Evolutionary conservation across 106 monocot species (phyloP), one percentile per base, ranked within the genome.

Genomic region (Dioscorea alata): DNA sequence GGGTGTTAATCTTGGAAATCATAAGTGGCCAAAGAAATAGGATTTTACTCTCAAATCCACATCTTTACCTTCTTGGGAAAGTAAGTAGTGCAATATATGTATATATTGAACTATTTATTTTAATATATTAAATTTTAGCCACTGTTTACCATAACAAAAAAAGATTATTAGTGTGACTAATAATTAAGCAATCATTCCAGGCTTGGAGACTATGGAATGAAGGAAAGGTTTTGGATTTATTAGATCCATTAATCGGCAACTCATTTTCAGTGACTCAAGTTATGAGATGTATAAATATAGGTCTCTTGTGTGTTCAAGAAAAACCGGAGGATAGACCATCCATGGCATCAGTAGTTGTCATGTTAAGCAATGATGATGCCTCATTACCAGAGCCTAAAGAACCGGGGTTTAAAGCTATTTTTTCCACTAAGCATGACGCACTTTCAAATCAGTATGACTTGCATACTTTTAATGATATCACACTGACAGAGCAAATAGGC

Each of bases 201-300:
- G 65, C 69, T 0, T 80, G 80, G 80, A 71, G 57, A n/a, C 48
- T 80, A 24, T 80, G 80, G 80, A 71, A 75, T 0, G 80, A 75
- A 53, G 66, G 51, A 0, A 65, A 67, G 4, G 20, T 52, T 17
- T 48, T 80, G 66, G 49, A 74, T 18, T n/a, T 80, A 12, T 60
- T 80, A 17, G 80, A 80, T 54, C 23, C 57, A 75, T 64, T 62
- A 5, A 23, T 70, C 0, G 58, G 65, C 0, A 31, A 65, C 12
- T 13, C 42, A 42, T 42, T 42, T 42, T 42, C 42, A 2, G 42
- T 10, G 0, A 10, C 42, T 42, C 42, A 42, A 42, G 42, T 42
- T 10, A 42, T 8, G 42, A 42, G 42, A 42, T 42, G 42, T 10
- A 42, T 42, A 42, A 42, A 42, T 42, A 42, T 42, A 8, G 10